Evolutionary conservation across 1,284 basidiomycete genomes (phyloP), one percentile per base, ranked within the genome.

Genomic region (Naganishia sp.): DNA sequence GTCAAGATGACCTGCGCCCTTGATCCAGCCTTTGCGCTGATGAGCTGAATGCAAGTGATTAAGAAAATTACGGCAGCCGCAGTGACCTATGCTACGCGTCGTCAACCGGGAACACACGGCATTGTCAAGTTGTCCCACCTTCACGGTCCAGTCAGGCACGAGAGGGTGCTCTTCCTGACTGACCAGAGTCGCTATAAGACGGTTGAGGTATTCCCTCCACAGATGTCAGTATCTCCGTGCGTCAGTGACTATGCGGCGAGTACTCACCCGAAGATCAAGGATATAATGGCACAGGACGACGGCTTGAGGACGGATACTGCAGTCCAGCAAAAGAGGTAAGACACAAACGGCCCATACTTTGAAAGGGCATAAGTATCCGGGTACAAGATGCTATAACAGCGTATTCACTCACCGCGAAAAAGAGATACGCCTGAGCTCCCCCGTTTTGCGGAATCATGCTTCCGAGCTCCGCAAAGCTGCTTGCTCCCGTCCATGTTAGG

Each of bases 111-210:
- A 39, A 39, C 2, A 39, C 13, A 39, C 13, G n/a, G 2, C 35
- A 39, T 13, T 39, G 10, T 39, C 7, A 6, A 39, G 13, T 39
- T 9, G 2, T 18, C 89, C 88, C 63, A 92, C 80, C 81, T 95
- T 96, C 80, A 91, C 91, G n/a, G 90, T 87, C 93, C 92, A 96
- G 69, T 89, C 85, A 41, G 94, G 92, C 63, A 90, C 87, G 7
- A 87, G 85, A 39, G 89, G 87, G 73, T 85, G 84, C 70, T 86
- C 84, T 74, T 84, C 65, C 68, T 61, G 58, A 69, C 66, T 71
- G 63, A 21, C 70, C 69, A 0, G 74, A 72, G 23, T 77, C 67
- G 70, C 82, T 23, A 84, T 63, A 53, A 84, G 79, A 6, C 83
- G 76, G 50, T 82, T 95, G 66, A 96, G 78, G 76, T 99, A 99